Evolutionary conservation across 441 rosid species (phyloP), one percentile per base, ranked within the genome.

Genomic region (Corymbia calophylla): DNA sequence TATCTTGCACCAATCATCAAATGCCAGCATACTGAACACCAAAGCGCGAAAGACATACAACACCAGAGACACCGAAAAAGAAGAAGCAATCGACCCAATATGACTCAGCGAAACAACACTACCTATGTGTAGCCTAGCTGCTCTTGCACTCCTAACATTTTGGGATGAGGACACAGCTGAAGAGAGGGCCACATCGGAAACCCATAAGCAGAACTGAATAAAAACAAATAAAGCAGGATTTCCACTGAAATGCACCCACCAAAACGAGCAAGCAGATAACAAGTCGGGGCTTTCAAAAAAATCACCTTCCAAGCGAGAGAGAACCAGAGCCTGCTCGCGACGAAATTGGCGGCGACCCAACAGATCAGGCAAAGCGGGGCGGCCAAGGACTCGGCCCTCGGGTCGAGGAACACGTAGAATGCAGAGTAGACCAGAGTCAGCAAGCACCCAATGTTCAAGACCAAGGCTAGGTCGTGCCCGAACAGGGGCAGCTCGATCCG

Each of bases 291-390:
- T 56, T 27, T 49, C 66, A 64, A 5, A 51, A 35, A 85, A 25
- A 39, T 87, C 87, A 95, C 96, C 95, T 96, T 96, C 97, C 96
- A 94, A 90, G 95, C 92, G 77, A 94, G 92, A 80, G 94, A 92
- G 90, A 92, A 94, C 31, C 95, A 95, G 25, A 95, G 95, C 85
- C 90, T 90, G 53, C 84, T 51, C 14, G 93, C 95, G 32, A 95
- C 48, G 88, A 90, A 89, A 92, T 93, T 90, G 88, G 93, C 90
- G 53, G 91, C 90, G 8, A 93, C 89, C 96, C 95, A 94, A 88
- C 94, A 94, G 81, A 91, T 27, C 90, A 89, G 84, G 87, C 94
- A 95, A 47, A 95, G 90, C 86, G 94, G 87, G 89, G 96, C 95
- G 44, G 95, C 97, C 88, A 95, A 92, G 92, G 93, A 91, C 27